phyloP scores from a whole-genome alignment of 352 stramenopile genomes.

The Pythium sp. region DNA sequence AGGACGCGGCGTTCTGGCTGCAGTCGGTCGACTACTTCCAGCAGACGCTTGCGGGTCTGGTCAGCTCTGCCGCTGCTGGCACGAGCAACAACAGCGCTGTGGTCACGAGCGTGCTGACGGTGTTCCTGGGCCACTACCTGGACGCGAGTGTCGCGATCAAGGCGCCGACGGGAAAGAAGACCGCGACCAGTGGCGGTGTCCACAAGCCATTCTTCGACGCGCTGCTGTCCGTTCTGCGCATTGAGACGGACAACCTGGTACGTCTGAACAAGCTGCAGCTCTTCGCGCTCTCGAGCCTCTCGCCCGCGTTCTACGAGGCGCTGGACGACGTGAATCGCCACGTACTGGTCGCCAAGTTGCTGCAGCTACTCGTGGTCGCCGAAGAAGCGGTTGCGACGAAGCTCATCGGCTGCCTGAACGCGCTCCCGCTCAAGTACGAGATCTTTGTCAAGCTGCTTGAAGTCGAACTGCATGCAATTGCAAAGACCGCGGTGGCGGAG shows the following conservation, averaged over 20 bases:
- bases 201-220: constrained; percentile 60
- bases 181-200: constrained; percentile 13
- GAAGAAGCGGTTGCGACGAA: constrained; percentile 59
- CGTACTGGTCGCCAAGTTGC: constrained; percentile 40
- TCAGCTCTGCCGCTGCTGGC: constrained; percentile 2
- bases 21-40: constrained; percentile 66
- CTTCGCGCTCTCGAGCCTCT: constrained; percentile 37
- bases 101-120: constrained; percentile 34
- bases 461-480: constrained; percentile 29
- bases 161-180: constrained; percentile 22
- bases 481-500: background rate
- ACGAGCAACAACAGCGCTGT: constrained; percentile 2
- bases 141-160: constrained; percentile 28
- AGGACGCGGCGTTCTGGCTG: constrained; percentile 50
- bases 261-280: constrained; percentile 45
- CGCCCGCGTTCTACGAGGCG: constrained; percentile 34
- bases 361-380: constrained; percentile 56
- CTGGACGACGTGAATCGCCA: constrained; percentile 55
- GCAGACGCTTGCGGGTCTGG: constrained; percentile 37
- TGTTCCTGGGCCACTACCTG: constrained; percentile 61
- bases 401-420: constrained; percentile 50
- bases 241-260: constrained; percentile 28
- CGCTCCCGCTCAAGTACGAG: constrained; percentile 43
- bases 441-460: constrained; percentile 58
- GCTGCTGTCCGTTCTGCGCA: constrained; percentile 43